Evolutionary conservation across 2,329 filamentous ascomycete species (phyloP).

Genomic region (Pseudogymnoascus verrucosus): DNA sequence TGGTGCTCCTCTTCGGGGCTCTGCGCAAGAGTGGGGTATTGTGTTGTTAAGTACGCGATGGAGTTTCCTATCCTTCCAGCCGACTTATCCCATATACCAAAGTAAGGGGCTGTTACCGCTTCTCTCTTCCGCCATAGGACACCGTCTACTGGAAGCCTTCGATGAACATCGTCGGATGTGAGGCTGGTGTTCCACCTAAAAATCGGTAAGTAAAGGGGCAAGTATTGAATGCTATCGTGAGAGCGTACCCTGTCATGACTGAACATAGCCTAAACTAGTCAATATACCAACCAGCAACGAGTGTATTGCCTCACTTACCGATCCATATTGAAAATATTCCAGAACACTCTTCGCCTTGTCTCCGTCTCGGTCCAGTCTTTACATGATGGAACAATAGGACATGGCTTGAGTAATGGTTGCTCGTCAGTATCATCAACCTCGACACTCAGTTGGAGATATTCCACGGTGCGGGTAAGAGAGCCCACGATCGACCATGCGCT

Average conservation of each 20-base stretch:
- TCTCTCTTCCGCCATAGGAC: constrained; percentile 34
- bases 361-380: constrained; percentile 31
- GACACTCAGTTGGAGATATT: constrained; percentile 30
- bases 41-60: constrained; percentile 31
- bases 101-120: constrained; percentile 34
- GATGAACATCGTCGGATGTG: constrained; percentile 30
- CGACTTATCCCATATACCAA: constrained; percentile 38
- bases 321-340: constrained; percentile 35
- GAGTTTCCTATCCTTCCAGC: constrained; percentile 33
- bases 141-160: constrained; percentile 35
- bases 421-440: constrained; percentile 26
- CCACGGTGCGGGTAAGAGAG: constrained; percentile 31
- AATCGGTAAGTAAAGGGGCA: constrained; percentile 12
- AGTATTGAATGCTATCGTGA: not conserved
- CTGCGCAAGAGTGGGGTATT: constrained; percentile 10
- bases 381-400: constrained; percentile 24
- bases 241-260: constrained; percentile 11
- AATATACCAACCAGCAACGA: not conserved
- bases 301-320: not conserved
- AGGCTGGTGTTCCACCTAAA: constrained; percentile 31
- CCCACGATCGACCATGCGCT: constrained; percentile 32
- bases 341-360: constrained; percentile 34
- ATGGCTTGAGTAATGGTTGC: constrained; percentile 24
- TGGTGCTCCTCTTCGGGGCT: constrained; percentile 11
- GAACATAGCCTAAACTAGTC: constrained; percentile 12